Evolutionary conservation across 257 asterid species (phyloP).

Genomic region (Henckelia pumila): DNA sequence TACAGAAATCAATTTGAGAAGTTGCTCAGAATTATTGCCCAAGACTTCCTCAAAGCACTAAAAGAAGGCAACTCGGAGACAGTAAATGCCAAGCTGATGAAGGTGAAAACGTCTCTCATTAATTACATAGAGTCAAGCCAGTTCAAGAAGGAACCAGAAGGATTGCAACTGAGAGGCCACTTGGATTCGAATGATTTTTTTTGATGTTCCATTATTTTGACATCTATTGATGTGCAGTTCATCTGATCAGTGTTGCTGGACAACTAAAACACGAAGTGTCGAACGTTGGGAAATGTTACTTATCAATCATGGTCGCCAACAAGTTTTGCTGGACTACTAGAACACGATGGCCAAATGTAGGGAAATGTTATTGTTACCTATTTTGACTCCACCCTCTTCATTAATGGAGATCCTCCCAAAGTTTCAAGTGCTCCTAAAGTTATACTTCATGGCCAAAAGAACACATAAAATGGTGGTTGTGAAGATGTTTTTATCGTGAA

Average conservation of each 20-base stretch:
- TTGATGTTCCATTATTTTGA: background rate
- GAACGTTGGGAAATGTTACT: no score
- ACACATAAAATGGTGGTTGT: background rate
- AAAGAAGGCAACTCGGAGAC: conserved; percentile 44
- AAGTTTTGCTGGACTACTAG: background rate
- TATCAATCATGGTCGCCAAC: background rate
- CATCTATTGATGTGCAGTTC: conserved; percentile 1
- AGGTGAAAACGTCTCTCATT: conserved; percentile 35
- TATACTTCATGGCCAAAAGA: background rate
- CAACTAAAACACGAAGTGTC: no score
- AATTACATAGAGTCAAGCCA: conserved; percentile 57
- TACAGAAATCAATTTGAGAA: conserved; percentile 67
- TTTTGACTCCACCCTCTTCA: background rate
- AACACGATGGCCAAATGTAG: background rate
- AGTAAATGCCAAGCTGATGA: conserved; percentile 37
- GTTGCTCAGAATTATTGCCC: conserved; percentile 42
- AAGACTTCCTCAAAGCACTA: conserved; percentile 50
- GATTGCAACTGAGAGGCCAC: conserved; percentile 41
- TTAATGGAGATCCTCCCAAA: background rate
- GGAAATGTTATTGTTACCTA: background rate
- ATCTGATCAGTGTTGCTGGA: background rate
- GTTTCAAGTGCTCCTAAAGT: background rate
- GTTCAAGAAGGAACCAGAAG: conserved; percentile 64
- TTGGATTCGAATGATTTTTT: conserved; percentile 37
- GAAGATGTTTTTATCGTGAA: background rate